phyloP scores from a whole-genome alignment of 208 protist genomes.

The Blastocrithidia nonstop region DNA sequence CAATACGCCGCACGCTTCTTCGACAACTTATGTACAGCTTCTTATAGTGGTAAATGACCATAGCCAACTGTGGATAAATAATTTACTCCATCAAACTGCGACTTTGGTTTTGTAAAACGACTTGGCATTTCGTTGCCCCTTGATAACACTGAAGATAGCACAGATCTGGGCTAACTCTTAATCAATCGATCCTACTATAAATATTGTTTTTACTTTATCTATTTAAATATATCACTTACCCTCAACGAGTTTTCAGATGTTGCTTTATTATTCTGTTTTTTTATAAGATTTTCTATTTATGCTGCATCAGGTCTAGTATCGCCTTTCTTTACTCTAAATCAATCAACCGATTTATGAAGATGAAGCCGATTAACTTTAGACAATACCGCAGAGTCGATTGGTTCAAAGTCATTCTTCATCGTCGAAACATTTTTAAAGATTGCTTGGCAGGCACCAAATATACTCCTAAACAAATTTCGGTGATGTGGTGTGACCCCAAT shows the following conservation, averaged over 20 bases:
- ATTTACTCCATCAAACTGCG: constrained; percentile 73
- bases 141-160: no score
- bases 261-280: no score
- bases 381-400: no score
- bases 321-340: no score
- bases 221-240: constrained; percentile 9
- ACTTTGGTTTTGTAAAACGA: constrained; percentile 63
- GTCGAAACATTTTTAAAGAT: constrained; percentile 21
- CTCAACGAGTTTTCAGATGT: background rate
- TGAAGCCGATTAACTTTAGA: no score
- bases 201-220: constrained; percentile 5
- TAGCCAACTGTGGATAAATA: constrained; percentile 40
- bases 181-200: no score
- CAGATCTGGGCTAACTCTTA: no score
- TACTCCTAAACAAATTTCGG: constrained; percentile 43
- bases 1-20: constrained; percentile 18
- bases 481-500: constrained; percentile 17
- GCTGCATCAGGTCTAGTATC: no score
- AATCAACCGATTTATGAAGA: no score
- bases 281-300: no score
- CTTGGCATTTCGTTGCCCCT: no score
- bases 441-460: constrained; percentile 61
- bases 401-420: no score
- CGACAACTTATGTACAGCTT: constrained; percentile 38
- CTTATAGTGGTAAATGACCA: constrained; percentile 15